These are phyloP conservation scores for Moricandia arvensis DNA, from an alignment of 345 rosid genomes.

Conservation along the genomic window DNA sequence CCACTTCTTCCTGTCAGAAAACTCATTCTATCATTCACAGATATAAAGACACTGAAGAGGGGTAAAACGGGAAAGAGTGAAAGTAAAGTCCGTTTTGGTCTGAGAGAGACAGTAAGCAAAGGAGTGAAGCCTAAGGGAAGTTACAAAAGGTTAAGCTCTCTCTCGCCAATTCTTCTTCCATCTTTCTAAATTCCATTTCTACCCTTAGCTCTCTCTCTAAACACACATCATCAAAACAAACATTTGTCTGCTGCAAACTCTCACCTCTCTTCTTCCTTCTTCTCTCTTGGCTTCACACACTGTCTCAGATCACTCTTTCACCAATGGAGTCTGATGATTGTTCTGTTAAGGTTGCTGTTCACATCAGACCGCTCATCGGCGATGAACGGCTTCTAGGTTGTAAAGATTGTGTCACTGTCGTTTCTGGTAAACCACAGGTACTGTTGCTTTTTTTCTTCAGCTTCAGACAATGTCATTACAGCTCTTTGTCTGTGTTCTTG, in stretches of 20 bases:
- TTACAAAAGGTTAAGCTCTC: slow-evolving; percentile 46
- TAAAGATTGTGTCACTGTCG: slow-evolving; percentile 88
- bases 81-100: too few relatives aligned
- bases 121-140: slow-evolving; percentile 48
- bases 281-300: slow-evolving; percentile 18
- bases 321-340: slow-evolving; percentile 81
- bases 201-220: slow-evolving; percentile 47
- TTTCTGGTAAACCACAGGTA: slow-evolving; percentile 96
- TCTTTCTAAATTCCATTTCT: slow-evolving; percentile 38
- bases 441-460: slow-evolving; percentile 15
- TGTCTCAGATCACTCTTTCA: slow-evolving; percentile 3
- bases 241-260: slow-evolving; percentile 39
- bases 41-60: not conserved
- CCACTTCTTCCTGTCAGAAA: slow-evolving; percentile 10
- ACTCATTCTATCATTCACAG: not conserved
- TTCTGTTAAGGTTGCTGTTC: slow-evolving; percentile 95
- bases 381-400: slow-evolving; percentile 93
- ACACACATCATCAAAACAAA: slow-evolving; percentile 25
- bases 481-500: not conserved
- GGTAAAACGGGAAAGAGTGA: slow-evolving; percentile 55
- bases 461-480: slow-evolving; percentile 27
- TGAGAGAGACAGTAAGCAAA: too few relatives aligned
- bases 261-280: slow-evolving; percentile 39
- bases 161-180: slow-evolving; percentile 12
- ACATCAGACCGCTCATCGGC: slow-evolving; percentile 87